Conservation (phyloP, 148 eudicot species). For the Chenopodium formosanum region DNA sequence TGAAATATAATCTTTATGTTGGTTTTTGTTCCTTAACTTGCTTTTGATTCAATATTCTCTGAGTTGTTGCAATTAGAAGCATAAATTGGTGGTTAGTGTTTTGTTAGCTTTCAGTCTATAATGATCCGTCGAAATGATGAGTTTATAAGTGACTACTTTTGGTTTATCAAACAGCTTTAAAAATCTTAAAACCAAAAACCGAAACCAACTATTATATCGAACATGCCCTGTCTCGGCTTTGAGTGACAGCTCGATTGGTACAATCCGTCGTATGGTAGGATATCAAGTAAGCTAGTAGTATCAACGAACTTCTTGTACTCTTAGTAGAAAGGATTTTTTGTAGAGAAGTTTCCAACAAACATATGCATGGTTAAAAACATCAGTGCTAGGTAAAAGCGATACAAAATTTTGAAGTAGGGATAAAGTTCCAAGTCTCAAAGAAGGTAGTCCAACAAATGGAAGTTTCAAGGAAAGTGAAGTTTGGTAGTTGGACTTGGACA, state of each 20-base stretch:
- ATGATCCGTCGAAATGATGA: not conserved
- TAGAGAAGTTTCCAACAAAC: not conserved
- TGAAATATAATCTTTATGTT: not conserved
- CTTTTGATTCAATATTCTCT: too few relatives aligned
- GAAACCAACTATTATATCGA: too few relatives aligned
- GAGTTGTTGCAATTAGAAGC: too few relatives aligned
- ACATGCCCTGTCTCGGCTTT: not conserved
- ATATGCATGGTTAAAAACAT: too few relatives aligned
- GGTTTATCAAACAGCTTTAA: not conserved
- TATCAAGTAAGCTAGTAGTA: not conserved
- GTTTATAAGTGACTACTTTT: not conserved
- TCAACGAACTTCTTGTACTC: not conserved
- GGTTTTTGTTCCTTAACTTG: not conserved
- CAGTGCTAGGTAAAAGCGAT: not conserved
- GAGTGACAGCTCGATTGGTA: not conserved
- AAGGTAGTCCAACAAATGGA: not conserved
- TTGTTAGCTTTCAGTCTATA: too few relatives aligned
- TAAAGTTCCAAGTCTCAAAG: too few relatives aligned
- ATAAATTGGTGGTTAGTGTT: too few relatives aligned
- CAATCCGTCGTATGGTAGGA: not conserved
- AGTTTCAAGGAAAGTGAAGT: slow-evolving; percentile 10
- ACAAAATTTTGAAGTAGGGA: not conserved
- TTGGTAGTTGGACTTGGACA: slow-evolving; percentile 5
- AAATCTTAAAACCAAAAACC: too few relatives aligned
- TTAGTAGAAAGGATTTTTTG: not conserved